Evolutionary conservation across 208 protist genomes (phyloP), one percentile per base, ranked within the genome.

Genomic region (Leishmania major): DNA sequence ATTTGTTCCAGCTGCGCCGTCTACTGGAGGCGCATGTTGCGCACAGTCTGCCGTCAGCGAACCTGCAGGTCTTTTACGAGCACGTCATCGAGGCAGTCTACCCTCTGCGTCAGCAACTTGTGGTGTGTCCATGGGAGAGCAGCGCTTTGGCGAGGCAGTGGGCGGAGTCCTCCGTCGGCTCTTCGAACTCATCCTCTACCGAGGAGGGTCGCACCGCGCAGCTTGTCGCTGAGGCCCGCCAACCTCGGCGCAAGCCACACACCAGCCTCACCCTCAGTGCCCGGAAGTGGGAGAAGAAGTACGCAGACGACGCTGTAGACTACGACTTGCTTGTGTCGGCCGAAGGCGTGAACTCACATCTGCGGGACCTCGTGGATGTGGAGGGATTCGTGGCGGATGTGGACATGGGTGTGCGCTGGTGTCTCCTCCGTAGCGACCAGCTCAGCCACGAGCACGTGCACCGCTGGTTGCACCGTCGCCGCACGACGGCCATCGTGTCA

Each of bases 321-420:
- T 98, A 97, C 80, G 95, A 98, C 79, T 81, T 98, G 19, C 86
- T 98, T 40, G 90, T 98, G 75, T 91, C 78, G 64, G 93, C 92
- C 2, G 95, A 98, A 57, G 95, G 95, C 3, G 91, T 91, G 31
- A 91, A 91, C 82, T 98, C 95, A n/a, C 79, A 88, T 55, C 80
- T 97, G 82, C 91, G 95, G 0, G 87, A 95, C 78, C 82, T 96
- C 64, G 82, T 97, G 15, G 95, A 98, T 79, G 93, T 97, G 64
- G 93, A 98, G 78, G 95, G 93, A 53, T 95, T 96, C 79, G 69
- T 88, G 31, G 89, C 92, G 1, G 93, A 98, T 78, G 71, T 88
- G 17, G 90, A 96, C 84, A 93, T 96, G 78, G 91, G 82, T 40
- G 73, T 92, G 22, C 88, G 88, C n/a, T 98, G 95, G 95, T 95